Evolutionary conservation across 495 filamentous ascomycete species (phyloP).

Genomic region (Neurospora sp.): DNA sequence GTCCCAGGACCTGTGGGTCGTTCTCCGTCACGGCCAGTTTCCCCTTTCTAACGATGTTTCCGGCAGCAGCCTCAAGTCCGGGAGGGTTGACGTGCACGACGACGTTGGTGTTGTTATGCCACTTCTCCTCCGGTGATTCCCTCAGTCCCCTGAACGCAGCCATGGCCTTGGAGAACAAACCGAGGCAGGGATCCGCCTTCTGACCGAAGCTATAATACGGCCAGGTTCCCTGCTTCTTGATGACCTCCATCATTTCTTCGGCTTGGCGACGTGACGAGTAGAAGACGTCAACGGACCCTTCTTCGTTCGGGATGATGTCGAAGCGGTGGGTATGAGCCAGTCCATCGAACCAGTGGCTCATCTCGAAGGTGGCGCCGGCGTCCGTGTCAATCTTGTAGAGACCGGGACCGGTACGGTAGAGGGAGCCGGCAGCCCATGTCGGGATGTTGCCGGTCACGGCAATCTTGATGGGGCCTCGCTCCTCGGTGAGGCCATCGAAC

Average conservation of each 20-base stretch:
- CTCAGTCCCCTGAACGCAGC: conserved; percentile 30
- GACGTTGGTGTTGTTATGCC: conserved; percentile 45
- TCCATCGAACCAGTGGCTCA: conserved; percentile 74
- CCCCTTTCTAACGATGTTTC: conserved; percentile 2
- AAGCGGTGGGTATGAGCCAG: conserved; percentile 67
- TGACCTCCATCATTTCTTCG: conserved; percentile 44
- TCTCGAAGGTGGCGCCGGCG: conserved; percentile 41
- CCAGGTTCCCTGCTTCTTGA: conserved; percentile 41
- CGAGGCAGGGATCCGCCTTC: conserved; percentile 56
- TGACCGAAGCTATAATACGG: conserved; percentile 49
- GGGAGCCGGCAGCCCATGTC: conserved; percentile 40
- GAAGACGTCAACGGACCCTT: conserved; percentile 34
- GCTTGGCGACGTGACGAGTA: conserved; percentile 63
- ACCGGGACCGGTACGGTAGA: conserved; percentile 68
- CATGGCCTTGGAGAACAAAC: conserved; percentile 57
- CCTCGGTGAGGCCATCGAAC: conserved; percentile 38
- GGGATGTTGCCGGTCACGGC: conserved; percentile 33
- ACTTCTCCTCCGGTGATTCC: conserved; percentile 1
- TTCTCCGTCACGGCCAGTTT: background rate
- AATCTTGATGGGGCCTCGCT: conserved; percentile 33
- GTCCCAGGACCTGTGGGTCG: background rate
- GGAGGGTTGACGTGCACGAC: conserved; percentile 44
- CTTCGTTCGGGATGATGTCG: conserved; percentile 39
- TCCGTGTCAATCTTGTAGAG: conserved; percentile 46
- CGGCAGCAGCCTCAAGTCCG: conserved; percentile 38